phyloP scores from a whole-genome alignment of 345 rosid species.

The Euphorbia tirucalli region DNA sequence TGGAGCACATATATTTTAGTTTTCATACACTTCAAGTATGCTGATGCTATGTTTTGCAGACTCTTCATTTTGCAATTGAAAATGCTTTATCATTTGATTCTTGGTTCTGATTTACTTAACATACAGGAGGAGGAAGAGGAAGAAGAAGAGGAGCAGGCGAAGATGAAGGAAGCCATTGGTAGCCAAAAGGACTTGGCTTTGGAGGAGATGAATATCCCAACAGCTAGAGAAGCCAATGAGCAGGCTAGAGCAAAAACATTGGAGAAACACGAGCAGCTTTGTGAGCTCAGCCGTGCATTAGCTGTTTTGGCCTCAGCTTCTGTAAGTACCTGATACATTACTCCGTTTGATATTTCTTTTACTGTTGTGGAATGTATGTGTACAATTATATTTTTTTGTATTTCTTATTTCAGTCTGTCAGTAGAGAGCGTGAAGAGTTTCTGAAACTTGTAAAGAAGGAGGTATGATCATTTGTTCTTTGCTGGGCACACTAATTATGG shows the following conservation, averaged over 20 bases:
- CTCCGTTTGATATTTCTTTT: background rate
- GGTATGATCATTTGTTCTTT: conserved; percentile 39
- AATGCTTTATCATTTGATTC: conserved; percentile 8
- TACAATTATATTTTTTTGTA: conserved; percentile 21
- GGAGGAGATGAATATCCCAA: conserved; percentile 69
- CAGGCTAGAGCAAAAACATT: conserved; percentile 75
- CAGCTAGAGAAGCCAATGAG: conserved; percentile 71
- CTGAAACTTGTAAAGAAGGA: conserved; percentile 82
- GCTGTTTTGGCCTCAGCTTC: conserved; percentile 98
- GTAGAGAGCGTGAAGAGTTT: conserved; percentile 96
- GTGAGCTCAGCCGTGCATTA: conserved; percentile 95
- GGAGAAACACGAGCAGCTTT: conserved; percentile 92
- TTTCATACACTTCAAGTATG: background rate
- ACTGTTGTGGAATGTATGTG: conserved; percentile 12
- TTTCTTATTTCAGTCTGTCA: conserved; percentile 64
- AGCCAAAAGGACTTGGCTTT: conserved; percentile 73
- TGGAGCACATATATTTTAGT: background rate
- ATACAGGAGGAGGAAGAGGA: conserved; percentile 88
- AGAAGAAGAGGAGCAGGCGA: conserved; percentile 66
- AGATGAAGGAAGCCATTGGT: conserved; percentile 62
- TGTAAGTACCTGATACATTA: conserved; percentile 42
- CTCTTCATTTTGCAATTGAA: background rate
- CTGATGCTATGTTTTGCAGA: background rate
- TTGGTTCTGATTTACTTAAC: conserved; percentile 14
- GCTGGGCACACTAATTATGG: background rate